phyloP scores from a whole-genome alignment of 257 asterid species.

The Ajuga chamaepitys region DNA sequence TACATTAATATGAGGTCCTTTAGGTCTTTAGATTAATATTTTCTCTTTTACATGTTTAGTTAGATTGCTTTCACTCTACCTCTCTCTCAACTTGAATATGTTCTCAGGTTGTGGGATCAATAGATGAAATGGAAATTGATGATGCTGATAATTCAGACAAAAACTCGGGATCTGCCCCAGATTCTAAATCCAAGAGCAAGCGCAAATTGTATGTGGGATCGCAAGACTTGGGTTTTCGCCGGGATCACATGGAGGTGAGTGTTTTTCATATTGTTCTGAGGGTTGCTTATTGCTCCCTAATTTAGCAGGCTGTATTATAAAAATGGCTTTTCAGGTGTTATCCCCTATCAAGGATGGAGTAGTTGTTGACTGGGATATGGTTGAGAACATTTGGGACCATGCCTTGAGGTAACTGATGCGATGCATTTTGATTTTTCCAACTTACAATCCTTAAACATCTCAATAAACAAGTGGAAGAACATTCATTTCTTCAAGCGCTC shows the following conservation, averaged over 20 bases:
- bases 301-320: constrained; percentile 14
- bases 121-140: constrained; percentile 91
- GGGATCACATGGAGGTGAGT: constrained; percentile 94
- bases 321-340: constrained; percentile 44
- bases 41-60: background rate
- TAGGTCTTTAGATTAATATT: background rate
- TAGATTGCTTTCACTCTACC: background rate
- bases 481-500: background rate
- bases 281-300: constrained; percentile 11
- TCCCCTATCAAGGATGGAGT: constrained; percentile 89
- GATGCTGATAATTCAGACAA: constrained; percentile 61
- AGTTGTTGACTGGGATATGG: constrained; percentile 91
- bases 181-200: constrained; percentile 72
- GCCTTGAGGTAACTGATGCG: constrained; percentile 58
- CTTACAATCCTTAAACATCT: constrained; percentile 1
- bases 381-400: constrained; percentile 95
- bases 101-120: constrained; percentile 74
- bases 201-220: constrained; percentile 76
- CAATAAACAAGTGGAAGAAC: background rate
- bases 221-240: constrained; percentile 83
- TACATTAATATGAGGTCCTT: background rate
- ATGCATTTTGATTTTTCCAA: background rate
- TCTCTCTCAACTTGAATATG: constrained; percentile 2
- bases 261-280: background rate
- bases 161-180: constrained; percentile 58